Evolutionary conservation across 768 basidiomycete species (phyloP), one percentile per base, ranked within the genome.

Genomic region (Daedaleopsis sinensis): DNA sequence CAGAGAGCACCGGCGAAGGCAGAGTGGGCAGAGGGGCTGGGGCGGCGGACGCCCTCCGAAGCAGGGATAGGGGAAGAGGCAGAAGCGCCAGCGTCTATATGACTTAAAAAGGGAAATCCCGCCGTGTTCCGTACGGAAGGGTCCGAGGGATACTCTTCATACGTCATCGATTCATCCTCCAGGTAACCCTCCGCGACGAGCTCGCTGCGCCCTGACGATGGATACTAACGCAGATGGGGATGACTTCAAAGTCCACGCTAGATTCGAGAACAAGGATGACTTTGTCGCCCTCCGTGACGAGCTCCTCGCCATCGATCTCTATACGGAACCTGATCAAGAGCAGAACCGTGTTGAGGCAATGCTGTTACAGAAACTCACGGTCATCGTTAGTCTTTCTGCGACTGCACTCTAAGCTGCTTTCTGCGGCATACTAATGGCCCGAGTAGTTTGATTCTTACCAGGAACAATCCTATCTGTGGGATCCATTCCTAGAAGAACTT

Each of bases 401-500:
- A 32, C 13, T 39, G 2, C 5, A 55, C 43, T 55, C n/a, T 43
- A 3, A 43, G 24, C 36, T 43, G 21, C 37, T 35, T 1, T 6
- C 13, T 5, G 27, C 0, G 23, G 11, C 44, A 15, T 60, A 48
- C 47, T 66, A 24, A 19, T 53, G 63, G 96, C 82, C 98, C 32
- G 84, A 21, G n/a, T 53, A 64, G 96, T 82, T 98, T 32, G 84
- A 85, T 70, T 85, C 88, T 70, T 98, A 96, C 70, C 95, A 96
- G 72, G 96, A 98, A 63, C 93, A 96, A 66, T 82, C 95, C 2
- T 93, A 94, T 72, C 83, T 99, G 3, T 80, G 98, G 13, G 97
- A 99, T 72, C 95, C 96, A 39, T 88, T 83, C 66, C 81, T 99
- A 19, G 92, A 96, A 69, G 71, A 78, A 36, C 84, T 99, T 57